Conservation (phyloP, 805 yeast species). For the Maudiozyma bulderi region DNA sequence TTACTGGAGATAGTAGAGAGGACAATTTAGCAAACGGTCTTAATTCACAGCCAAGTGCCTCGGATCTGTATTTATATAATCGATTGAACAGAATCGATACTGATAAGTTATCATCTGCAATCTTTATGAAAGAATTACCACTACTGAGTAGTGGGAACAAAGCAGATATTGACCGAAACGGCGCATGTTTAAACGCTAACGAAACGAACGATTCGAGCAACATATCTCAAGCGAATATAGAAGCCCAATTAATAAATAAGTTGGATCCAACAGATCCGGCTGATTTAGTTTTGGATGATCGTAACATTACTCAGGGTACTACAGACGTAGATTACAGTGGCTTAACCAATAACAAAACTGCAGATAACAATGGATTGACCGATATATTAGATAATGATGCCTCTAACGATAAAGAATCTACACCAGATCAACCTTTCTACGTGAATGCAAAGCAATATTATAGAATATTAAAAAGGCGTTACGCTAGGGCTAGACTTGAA, state of each 20-base stretch:
- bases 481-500: constrained; percentile 88
- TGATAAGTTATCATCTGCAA: background rate
- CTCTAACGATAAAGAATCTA: background rate
- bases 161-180: background rate
- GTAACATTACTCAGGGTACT: background rate
- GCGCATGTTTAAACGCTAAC: background rate
- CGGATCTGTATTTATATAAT: constrained; percentile 5
- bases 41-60: background rate
- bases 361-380: background rate
- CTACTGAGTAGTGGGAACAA: background rate
- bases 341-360: background rate
- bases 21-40: background rate
- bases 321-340: background rate
- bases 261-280: background rate
- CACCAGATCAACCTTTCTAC: constrained; percentile 79
- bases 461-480: constrained; percentile 82
- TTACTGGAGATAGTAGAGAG: background rate
- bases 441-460: constrained; percentile 98
- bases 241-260: background rate
- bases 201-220: background rate
- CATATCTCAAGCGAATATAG: background rate
- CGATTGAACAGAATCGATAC: constrained; percentile 1
- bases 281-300: background rate
- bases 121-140: background rate
- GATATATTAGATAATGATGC: too few species aligned